Evolutionary conservation across 1,284 basidiomycete genomes (phyloP), one percentile per base, ranked within the genome.

Genomic region (Boletus mariae): DNA sequence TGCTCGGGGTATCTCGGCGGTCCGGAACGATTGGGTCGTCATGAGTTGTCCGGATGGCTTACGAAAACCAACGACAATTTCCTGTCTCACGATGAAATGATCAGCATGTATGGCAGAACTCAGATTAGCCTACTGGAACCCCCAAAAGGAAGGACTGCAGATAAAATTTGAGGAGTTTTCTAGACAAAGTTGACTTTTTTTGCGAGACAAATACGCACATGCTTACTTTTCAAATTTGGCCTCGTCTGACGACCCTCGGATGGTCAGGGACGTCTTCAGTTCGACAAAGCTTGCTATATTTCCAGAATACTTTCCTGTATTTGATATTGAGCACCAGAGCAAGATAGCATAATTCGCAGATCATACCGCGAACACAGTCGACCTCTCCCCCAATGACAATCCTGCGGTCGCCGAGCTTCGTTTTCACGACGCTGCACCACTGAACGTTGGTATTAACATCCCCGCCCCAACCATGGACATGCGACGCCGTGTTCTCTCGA

Each of bases 151-250:
- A 98, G 2, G 92, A 95, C 66, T 99, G 96, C 55, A 96, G 87
- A 79, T 96, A 98, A 73, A 96, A 94, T 66, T 95, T 96, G 52
- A 98, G 81, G 44, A 98, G 73, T 68, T 98, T 98, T 67, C 87
- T 88, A 61, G 40, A 49, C 49, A n/a, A 32, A 7, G n/a, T 28
- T 57, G 23, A 66, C 48, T 20, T 23, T 12, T 9, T 12, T 35
- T 34, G 28, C 37, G 29, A 37, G 31, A 31, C 34, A 23, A 8
- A 11, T 17, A 7, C 6, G 34, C 32, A 20, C 26, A 35, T 32
- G 52, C 54, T 23, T 67, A 92, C 92, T 86, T 89, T 68, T 95
- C 92, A 61, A 98, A 98, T 51, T 76, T 81, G 15, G 70, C 69
- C 64, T 90, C 86, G 57, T 94, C 92, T 38, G 80, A 73, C 4